Percentiles rank a stretch among this genome's conserved stretches.
Evolutionary conservation across 108 stramenopile species (phyloP).

Genomic region (Stephanodiscus minutulus): DNA sequence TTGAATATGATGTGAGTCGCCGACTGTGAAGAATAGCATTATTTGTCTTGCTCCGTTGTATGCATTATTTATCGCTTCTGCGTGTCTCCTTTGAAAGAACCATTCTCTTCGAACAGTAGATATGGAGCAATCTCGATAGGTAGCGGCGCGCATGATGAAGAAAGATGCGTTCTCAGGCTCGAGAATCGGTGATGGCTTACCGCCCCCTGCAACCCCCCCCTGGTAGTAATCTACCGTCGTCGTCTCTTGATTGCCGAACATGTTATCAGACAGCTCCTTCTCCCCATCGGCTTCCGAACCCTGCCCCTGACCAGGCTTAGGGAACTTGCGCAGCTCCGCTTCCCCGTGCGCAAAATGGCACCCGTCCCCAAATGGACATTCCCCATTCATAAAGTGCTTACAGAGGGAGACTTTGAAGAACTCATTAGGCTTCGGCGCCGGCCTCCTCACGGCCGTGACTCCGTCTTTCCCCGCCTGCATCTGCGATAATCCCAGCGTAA

Average conservation of each 20-base stretch:
- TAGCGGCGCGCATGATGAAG: slow-evolving; percentile 72
- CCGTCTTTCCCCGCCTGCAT: slow-evolving; percentile 88
- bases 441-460: slow-evolving; percentile 44
- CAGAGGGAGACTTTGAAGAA: slow-evolving; percentile 89
- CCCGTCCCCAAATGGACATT: slow-evolving; percentile 88
- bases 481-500: slow-evolving; percentile 85
- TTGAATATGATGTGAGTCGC: slow-evolving; percentile 82
- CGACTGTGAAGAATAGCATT: slow-evolving; percentile 86
- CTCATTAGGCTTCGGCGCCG: slow-evolving; percentile 89
- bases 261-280: slow-evolving; percentile 68
- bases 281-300: slow-evolving; percentile 44
- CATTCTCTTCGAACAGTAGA: slow-evolving; percentile 75
- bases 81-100: slow-evolving; percentile 79
- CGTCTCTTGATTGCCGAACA: slow-evolving; percentile 77
- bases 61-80: slow-evolving; percentile 66
- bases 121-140: slow-evolving; percentile 75
- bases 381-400: slow-evolving; percentile 87
- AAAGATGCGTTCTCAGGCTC: slow-evolving; percentile 84
- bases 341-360: slow-evolving; percentile 89
- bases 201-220: slow-evolving; percentile 79
- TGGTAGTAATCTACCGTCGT: slow-evolving; percentile 83
- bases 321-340: slow-evolving; percentile 70
- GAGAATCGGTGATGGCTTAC: slow-evolving; percentile 81
- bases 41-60: slow-evolving; percentile 69
- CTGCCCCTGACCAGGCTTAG: slow-evolving; percentile 41